phyloP scores from a whole-genome alignment of 2,329 filamentous ascomycete genomes.

The Pseudocercospora fuligena region DNA sequence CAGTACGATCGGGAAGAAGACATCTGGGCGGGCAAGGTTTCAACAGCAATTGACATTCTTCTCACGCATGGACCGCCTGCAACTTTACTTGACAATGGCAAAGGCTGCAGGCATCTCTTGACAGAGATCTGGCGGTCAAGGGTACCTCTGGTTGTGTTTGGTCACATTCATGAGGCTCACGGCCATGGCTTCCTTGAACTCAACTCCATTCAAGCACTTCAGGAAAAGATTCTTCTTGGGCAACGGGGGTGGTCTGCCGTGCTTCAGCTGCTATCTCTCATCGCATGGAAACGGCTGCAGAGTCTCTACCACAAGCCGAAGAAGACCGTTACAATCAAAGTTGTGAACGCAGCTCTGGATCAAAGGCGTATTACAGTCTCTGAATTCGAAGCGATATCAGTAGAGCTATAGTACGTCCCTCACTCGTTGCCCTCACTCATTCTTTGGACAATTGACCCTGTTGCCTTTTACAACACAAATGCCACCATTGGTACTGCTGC shows the following conservation, averaged over 20 bases:
- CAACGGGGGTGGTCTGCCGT: background rate
- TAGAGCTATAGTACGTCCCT: background rate
- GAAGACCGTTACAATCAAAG: background rate
- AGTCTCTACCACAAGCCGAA: background rate
- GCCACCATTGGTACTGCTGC: background rate
- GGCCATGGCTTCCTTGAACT: slow-evolving; percentile 31
- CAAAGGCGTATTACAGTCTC: background rate
- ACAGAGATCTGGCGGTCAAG: slow-evolving; percentile 38
- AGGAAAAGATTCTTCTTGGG: background rate
- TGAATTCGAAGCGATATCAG: background rate
- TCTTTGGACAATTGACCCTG: no score
- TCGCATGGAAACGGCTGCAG: background rate
- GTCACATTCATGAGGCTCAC: slow-evolving; percentile 45
- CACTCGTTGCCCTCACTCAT: no score
- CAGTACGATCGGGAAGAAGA: slow-evolving; percentile 45
- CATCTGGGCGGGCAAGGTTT: slow-evolving; percentile 24
- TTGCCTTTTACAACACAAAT: background rate
- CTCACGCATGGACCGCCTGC: slow-evolving; percentile 48
- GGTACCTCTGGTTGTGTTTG: slow-evolving; percentile 46
- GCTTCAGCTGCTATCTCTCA: background rate
- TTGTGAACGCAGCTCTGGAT: background rate
- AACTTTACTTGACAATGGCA: slow-evolving; percentile 44
- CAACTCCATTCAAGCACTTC: background rate
- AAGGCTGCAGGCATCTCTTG: slow-evolving; percentile 37
- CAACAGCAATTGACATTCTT: slow-evolving; percentile 43